Evolutionary conservation across 1,139 yeast genomes (phyloP).

Genomic region (Geotrichum cucujoidarum): DNA sequence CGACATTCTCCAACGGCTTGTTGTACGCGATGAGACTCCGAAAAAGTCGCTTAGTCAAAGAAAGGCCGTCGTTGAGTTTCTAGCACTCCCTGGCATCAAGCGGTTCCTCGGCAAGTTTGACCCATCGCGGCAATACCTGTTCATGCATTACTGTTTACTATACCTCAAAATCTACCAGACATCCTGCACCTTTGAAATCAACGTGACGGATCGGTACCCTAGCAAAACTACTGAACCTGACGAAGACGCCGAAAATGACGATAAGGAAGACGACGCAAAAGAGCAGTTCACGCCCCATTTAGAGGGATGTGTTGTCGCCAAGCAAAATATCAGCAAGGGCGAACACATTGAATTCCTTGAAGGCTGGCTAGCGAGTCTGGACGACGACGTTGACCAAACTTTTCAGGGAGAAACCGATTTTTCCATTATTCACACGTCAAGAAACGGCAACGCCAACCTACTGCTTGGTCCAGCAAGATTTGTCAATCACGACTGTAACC

Average conservation of each 20-base stretch:
- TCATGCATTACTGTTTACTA: slow-evolving; percentile 38
- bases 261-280: slow-evolving; percentile 34
- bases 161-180: slow-evolving; percentile 39
- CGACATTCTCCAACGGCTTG: slow-evolving; percentile 24
- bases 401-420: slow-evolving; percentile 39
- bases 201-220: slow-evolving; percentile 42
- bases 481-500: slow-evolving; percentile 45
- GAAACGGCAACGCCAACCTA: slow-evolving; percentile 37
- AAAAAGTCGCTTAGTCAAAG: slow-evolving; percentile 17
- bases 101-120: slow-evolving; percentile 33
- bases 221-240: neutral
- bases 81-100: slow-evolving; percentile 31
- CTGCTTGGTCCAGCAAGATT: slow-evolving; percentile 49
- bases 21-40: slow-evolving; percentile 22
- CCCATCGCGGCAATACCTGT: slow-evolving; percentile 33
- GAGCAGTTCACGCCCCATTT: slow-evolving; percentile 19
- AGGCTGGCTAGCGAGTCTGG: slow-evolving; percentile 39
- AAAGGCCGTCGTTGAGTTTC: slow-evolving; percentile 32
- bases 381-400: slow-evolving; percentile 37
- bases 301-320: slow-evolving; percentile 44
- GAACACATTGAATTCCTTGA: slow-evolving; percentile 38
- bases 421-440: slow-evolving; percentile 38
- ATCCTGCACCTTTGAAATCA: slow-evolving; percentile 42
- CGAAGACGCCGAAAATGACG: slow-evolving; percentile 26
- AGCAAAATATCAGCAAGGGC: slow-evolving; percentile 33